Base-by-base conservation (phyloP, 225 moss, liverwort and hornwort genomes). In the Anthoceros angustus region DNA sequence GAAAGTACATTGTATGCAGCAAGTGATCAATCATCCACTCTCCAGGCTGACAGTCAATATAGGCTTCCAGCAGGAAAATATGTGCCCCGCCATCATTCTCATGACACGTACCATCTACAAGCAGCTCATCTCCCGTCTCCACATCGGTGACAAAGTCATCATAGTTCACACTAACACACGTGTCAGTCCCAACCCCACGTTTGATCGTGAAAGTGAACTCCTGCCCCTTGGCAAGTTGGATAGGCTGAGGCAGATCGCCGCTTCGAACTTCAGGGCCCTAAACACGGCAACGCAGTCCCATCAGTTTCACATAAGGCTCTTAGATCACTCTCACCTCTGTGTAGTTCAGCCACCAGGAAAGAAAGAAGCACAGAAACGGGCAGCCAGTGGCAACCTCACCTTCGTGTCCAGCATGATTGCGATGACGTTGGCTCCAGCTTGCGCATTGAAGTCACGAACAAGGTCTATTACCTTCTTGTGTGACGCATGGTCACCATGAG, bases 241-340 rank as follows among this genome's bases (percentile, higher is more conserved):
- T 85, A 40, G 90, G 91, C 45, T 88, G 86, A 10, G 94, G 90
- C 71, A 95, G 66, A 76, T 95, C 94, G 40, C 90, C 90, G 61
- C 94, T 90, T 70, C 94, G 79, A 42, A 95, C 91, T 78, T 95
- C 88, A 45, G 91, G 91, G 42, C 91, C 91, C 91, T 90, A 80
- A 4, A 70, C 21, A 48, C 20, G 25, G 18, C 18, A 60, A 39
- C 60, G 23, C 16, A 65, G 39, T 20, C 40, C 24, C 65, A 64
- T 38, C 38, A 23, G 14, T 40, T 38, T 62, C 61, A 23, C n/a
- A 32, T 20, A 26, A 14, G 8, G 41, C 41, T 40, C 16, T 32
- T 16, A 26, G 64, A 40, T 20, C 26, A 10, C 41, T 40, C 18
- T 39, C 39, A n/a, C 38, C 42, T 42, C 18, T n/a, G 8, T 2